phyloP scores from a whole-genome alignment of 352 stramenopile genomes.

The Pythium dissimile region DNA sequence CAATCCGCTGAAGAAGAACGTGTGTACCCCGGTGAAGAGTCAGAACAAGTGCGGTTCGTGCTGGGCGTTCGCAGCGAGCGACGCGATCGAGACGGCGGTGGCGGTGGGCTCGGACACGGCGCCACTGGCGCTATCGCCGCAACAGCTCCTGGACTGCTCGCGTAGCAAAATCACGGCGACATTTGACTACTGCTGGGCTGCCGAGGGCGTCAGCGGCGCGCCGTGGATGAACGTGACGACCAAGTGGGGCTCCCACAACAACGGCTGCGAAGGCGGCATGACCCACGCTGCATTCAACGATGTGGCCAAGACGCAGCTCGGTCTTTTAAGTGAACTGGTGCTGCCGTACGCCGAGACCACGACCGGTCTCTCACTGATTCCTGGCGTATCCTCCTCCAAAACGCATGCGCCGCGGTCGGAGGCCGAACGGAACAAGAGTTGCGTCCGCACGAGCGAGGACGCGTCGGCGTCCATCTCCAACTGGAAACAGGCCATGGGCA shows the following conservation, averaged over 20 bases:
- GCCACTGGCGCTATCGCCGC: constrained; percentile 61
- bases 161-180: constrained; percentile 60
- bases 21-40: constrained; percentile 75
- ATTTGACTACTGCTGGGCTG: constrained; percentile 79
- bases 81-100: constrained; percentile 76
- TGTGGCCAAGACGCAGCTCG: constrained; percentile 45
- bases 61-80: constrained; percentile 76
- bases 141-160: constrained; percentile 80
- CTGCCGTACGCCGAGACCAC: constrained; percentile 61
- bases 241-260: constrained; percentile 70
- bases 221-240: constrained; percentile 62
- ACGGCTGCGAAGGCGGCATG: constrained; percentile 70
- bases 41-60: constrained; percentile 80
- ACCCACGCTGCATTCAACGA: constrained; percentile 71
- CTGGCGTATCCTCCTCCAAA: constrained; percentile 20
- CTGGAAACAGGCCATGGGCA: constrained; percentile 66
- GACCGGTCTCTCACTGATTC: constrained; percentile 34
- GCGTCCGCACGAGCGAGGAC: constrained; percentile 27
- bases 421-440: constrained; percentile 34
- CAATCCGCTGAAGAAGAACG: constrained; percentile 56
- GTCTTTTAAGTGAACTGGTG: constrained; percentile 55
- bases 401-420: constrained; percentile 13
- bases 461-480: constrained; percentile 62
- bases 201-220: constrained; percentile 37
- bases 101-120: constrained; percentile 36